phyloP scores from a whole-genome alignment of 495 filamentous ascomycete genomes.

The Lophiostoma macrostomum region DNA sequence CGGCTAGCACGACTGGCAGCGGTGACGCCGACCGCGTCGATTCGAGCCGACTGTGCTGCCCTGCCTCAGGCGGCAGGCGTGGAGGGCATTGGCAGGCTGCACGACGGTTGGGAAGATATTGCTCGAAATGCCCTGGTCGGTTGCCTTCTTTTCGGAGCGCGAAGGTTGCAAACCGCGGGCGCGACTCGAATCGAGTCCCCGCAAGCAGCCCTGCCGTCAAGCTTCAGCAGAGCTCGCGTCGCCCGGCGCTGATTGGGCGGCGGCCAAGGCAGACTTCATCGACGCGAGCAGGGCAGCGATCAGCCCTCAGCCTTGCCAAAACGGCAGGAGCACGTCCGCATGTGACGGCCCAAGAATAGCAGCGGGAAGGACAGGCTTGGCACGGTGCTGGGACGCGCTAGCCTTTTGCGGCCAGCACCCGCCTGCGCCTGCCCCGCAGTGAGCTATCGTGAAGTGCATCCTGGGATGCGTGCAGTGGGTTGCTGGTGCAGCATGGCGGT shows the following conservation, averaged over 20 bases:
- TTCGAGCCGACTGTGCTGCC: too few species aligned
- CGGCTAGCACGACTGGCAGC: too few species aligned
- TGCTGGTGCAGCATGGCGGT: constrained; percentile 9
- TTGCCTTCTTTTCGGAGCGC: constrained; percentile 15
- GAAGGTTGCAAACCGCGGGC: too few species aligned
- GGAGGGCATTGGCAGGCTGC: not conserved
- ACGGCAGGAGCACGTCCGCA: not conserved
- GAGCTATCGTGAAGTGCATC: constrained; percentile 16
- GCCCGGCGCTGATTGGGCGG: not conserved
- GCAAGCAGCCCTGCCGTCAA: too few species aligned
- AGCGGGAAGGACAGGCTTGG: not conserved
- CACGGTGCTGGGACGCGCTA: not conserved
- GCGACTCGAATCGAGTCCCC: too few species aligned
- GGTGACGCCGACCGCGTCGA: too few species aligned
- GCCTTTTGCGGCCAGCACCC: too few species aligned
- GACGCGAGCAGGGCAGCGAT: not conserved
- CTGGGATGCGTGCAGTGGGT: too few species aligned
- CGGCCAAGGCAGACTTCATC: constrained; percentile 19
- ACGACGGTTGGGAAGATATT: not conserved
- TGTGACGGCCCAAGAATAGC: constrained; percentile 14
- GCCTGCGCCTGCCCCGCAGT: not conserved
- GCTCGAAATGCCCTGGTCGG: not conserved
- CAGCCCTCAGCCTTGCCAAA: constrained; percentile 18
- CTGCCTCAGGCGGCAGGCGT: not conserved
- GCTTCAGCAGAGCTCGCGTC: not conserved